Percentiles rank a stretch among this genome's conserved stretches.
These are phyloP conservation scores for Polytrichum formosum DNA, from an alignment of 225 moss, liverwort and hornwort species.

Conservation along the genomic window DNA sequence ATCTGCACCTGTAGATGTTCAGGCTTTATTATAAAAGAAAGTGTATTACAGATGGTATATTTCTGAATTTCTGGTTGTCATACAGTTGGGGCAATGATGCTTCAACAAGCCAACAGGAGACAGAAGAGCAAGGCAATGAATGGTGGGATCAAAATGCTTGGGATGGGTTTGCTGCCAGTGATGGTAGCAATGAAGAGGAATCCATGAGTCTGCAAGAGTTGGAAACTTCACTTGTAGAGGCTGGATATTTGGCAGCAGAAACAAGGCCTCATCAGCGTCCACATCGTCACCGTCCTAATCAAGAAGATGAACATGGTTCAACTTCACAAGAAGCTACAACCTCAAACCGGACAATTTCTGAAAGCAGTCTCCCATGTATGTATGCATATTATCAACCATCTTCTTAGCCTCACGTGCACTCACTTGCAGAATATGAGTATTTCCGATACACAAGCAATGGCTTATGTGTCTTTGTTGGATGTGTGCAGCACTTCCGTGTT, in stretches of 20 bases:
- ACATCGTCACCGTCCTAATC: constrained; percentile 14
- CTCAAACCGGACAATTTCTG: constrained; percentile 32
- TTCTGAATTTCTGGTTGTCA: background rate
- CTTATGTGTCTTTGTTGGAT: background rate
- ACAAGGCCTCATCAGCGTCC: constrained; percentile 22
- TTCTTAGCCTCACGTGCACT: background rate
- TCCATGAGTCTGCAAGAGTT: constrained; percentile 70
- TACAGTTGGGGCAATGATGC: constrained; percentile 58
- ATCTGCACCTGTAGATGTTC: background rate
- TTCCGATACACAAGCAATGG: too few relatives aligned
- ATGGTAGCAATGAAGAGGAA: constrained; percentile 42
- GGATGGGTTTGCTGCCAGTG: constrained; percentile 47
- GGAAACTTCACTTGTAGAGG: constrained; percentile 65
- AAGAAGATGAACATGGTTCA: constrained; percentile 25
- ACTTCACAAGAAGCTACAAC: constrained; percentile 41
- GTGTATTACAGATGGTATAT: background rate
- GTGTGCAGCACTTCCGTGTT: constrained; percentile 79
- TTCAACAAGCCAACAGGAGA: constrained; percentile 46
- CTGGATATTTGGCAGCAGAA: constrained; percentile 67
- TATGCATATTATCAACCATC: background rate
- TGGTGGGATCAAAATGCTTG: constrained; percentile 80
- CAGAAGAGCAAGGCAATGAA: constrained; percentile 27
- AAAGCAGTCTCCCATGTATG: constrained; percentile 50
- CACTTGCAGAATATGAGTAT: too few relatives aligned
- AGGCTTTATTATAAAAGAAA: background rate